phyloP scores from a whole-genome alignment of 176 grass and related monocot species.

The Oryza nivara region DNA sequence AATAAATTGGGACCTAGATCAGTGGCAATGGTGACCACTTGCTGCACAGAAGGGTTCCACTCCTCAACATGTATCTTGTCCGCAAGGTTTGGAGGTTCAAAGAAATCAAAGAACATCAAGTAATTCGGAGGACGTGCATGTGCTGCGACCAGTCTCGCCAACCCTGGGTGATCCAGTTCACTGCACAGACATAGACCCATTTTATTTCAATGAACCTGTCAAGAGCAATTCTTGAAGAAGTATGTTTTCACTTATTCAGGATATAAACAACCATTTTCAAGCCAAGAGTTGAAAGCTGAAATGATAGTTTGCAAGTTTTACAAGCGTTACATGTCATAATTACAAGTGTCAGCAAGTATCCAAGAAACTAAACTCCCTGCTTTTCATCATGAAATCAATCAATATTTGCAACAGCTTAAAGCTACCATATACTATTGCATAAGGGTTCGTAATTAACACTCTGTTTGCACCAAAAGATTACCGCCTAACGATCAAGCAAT shows the following conservation, averaged over 20 bases:
- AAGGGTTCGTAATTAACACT: not conserved
- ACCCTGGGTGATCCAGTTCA: slow-evolving; percentile 76
- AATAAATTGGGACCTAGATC: slow-evolving; percentile 66
- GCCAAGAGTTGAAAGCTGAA: not conserved
- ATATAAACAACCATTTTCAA: not conserved
- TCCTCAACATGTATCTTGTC: slow-evolving; percentile 88
- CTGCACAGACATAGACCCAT: slow-evolving; percentile 43
- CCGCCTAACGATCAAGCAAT: not conserved
- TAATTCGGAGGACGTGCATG: slow-evolving; percentile 92
- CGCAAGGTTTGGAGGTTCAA: slow-evolving; percentile 80
- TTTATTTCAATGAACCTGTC: not conserved
- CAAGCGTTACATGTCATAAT: not conserved
- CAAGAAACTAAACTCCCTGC: not conserved
- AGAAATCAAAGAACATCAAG: slow-evolving; percentile 85
- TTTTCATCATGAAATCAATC: not conserved
- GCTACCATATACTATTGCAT: not conserved
- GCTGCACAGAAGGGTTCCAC: slow-evolving; percentile 68
- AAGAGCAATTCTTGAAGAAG: slow-evolving; percentile 8
- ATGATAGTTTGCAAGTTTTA: not conserved
- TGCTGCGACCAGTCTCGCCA: slow-evolving; percentile 74
- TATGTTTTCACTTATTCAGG: not conserved
- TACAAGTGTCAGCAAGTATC: not conserved
- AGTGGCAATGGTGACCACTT: slow-evolving; percentile 69
- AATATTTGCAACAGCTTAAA: not conserved
- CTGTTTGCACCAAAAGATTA: not conserved